Percentiles rank a stretch among this genome's conserved stretches.
phyloP scores from a whole-genome alignment of 1,284 basidiomycete genomes.

The Austroboletus rostrupii region DNA sequence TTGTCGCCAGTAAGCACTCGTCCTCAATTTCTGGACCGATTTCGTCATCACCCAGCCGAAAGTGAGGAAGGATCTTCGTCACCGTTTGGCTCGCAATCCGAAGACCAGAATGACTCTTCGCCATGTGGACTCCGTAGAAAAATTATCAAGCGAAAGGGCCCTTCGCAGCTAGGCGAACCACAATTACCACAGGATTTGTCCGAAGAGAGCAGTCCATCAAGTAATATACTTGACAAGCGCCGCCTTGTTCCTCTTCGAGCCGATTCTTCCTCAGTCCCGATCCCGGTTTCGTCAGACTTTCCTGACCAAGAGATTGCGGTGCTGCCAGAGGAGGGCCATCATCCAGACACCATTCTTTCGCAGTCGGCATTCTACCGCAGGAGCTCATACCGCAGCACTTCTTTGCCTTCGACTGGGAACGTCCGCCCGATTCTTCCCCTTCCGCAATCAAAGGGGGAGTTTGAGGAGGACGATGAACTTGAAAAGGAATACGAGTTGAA shows the following conservation, averaged over 20 bases:
- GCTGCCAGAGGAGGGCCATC: background rate
- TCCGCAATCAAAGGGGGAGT: slow-evolving; percentile 37
- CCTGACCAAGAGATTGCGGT: slow-evolving; percentile 5
- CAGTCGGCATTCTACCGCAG: slow-evolving; percentile 21
- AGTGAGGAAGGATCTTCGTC: slow-evolving; percentile 50
- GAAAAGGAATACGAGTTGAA: slow-evolving; percentile 58
- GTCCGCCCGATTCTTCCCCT: slow-evolving; percentile 6
- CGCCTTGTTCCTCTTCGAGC: slow-evolving; percentile 1
- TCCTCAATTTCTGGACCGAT: slow-evolving; percentile 38
- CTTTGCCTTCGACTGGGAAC: slow-evolving; percentile 12
- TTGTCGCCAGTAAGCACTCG: slow-evolving; percentile 43
- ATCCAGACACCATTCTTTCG: background rate
- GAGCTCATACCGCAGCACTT: slow-evolving; percentile 25
- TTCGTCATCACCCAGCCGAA: slow-evolving; percentile 32
- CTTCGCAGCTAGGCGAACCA: slow-evolving; percentile 3
- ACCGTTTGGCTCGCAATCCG: slow-evolving; percentile 45
- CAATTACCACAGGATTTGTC: slow-evolving; percentile 15
- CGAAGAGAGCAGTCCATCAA: slow-evolving; percentile 8
- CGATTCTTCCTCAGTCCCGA: background rate
- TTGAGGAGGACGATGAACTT: slow-evolving; percentile 44
- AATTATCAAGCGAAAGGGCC: slow-evolving; percentile 9
- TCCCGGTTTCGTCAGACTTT: background rate
- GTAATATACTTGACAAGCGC: slow-evolving; percentile 5
- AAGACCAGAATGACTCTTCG: slow-evolving; percentile 36
- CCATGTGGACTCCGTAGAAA: slow-evolving; percentile 14